These are phyloP conservation scores for Capniomyces stellatus DNA, from an alignment of 371 early-diverging fungal species.

Conservation along the genomic window DNA sequence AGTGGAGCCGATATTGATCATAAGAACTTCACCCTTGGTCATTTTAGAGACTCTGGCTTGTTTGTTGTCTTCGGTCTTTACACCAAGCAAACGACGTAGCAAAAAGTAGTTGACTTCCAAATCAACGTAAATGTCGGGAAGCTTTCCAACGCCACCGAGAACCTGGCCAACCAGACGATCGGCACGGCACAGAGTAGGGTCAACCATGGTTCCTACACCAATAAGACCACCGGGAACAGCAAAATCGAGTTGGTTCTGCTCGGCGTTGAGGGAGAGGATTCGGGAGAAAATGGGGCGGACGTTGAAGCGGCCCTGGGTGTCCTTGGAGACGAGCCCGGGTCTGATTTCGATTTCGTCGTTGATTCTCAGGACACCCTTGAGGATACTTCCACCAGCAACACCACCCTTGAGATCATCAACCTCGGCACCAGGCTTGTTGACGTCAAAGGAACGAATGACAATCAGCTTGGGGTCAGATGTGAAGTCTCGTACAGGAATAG, in stretches of 20 bases:
- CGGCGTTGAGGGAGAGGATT: conserved; percentile 87
- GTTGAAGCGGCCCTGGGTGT: conserved; percentile 68
- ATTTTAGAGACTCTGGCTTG: conserved; percentile 88
- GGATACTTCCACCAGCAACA: conserved; percentile 98
- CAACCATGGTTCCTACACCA: conserved; percentile 98
- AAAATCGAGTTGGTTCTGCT: conserved; percentile 84
- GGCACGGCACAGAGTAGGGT: conserved; percentile 96
- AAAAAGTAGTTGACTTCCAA: conserved; percentile 94
- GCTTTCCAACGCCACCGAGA: conserved; percentile 86
- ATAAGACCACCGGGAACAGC: conserved; percentile 99
- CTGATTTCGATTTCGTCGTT: conserved; percentile 97
- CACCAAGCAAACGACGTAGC: conserved; percentile 90
- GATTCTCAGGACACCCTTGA: conserved; percentile 83
- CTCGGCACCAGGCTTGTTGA: conserved; percentile 99
- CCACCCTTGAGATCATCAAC: conserved; percentile 95
- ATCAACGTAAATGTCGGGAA: conserved; percentile 93
- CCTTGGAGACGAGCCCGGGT: conserved; percentile 96
- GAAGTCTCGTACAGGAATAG: conserved; percentile 92
- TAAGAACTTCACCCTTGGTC: conserved; percentile 83
- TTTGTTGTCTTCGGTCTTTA: conserved; percentile 92
- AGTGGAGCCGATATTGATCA: conserved; percentile 98
- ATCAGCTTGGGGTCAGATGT: conserved; percentile 84
- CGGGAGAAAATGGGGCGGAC: conserved; percentile 89
- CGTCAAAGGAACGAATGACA: conserved; percentile 99
- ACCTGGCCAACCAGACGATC: conserved; percentile 99